Percentiles rank a stretch among this genome's conserved stretches.
Evolutionary conservation across 768 basidiomycete genomes (phyloP).

Genomic region (Russula sp.): DNA sequence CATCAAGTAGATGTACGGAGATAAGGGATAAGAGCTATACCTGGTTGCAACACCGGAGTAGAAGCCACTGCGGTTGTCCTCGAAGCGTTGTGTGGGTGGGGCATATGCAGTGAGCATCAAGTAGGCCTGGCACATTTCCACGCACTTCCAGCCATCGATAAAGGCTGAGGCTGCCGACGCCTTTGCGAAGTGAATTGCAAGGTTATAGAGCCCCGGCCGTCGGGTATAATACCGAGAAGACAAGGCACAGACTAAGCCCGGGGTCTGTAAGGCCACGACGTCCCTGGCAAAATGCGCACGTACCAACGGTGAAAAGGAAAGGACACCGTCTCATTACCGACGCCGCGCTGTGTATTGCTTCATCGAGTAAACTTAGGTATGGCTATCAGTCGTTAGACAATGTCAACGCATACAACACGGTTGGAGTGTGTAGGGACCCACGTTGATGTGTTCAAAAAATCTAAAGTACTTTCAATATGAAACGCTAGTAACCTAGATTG

Average conservation of each 20-base stretch:
- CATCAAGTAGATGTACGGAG: not conserved
- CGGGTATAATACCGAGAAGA: slow-evolving; percentile 58
- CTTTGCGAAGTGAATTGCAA: slow-evolving; percentile 58
- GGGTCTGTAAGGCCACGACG: not conserved
- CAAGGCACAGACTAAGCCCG: slow-evolving; percentile 55
- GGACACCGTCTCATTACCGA: slow-evolving; percentile 49
- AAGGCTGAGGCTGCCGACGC: slow-evolving; percentile 55
- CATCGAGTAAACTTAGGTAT: slow-evolving; percentile 53
- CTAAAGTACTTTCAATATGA: slow-evolving; percentile 27
- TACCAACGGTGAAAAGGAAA: slow-evolving; percentile 57
- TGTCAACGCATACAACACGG: slow-evolving; percentile 14
- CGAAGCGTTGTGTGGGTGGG: slow-evolving; percentile 55
- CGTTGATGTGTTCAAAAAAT: slow-evolving; percentile 51
- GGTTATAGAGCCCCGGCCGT: slow-evolving; percentile 48
- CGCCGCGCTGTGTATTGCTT: slow-evolving; percentile 48
- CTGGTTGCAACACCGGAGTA: slow-evolving; percentile 66
- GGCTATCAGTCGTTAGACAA: slow-evolving; percentile 33
- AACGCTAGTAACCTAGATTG: not conserved
- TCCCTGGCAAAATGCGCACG: slow-evolving; percentile 27
- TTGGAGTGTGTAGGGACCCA: slow-evolving; percentile 27
- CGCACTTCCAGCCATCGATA: slow-evolving; percentile 54
- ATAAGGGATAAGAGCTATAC: slow-evolving; percentile 29
- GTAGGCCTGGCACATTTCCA: slow-evolving; percentile 79
- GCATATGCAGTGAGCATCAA: slow-evolving; percentile 60
- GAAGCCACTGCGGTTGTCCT: slow-evolving; percentile 69